Conservation (phyloP, 805 yeast species). For the Saccharomycopsis javanensis region DNA sequence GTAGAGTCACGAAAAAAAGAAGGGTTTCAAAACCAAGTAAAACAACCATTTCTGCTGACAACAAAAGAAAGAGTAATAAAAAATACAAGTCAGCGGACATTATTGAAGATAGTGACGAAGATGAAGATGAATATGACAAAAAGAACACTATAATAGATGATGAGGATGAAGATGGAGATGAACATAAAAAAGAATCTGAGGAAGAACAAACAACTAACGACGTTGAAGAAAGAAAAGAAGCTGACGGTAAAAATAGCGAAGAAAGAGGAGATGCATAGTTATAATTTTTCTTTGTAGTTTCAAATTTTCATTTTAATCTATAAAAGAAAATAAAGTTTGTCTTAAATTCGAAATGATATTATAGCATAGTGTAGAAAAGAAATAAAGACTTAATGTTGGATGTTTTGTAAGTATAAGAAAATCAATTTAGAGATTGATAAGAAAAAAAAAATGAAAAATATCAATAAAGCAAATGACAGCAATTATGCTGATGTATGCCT, state of each 20-base stretch:
- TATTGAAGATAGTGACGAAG: conserved; percentile 38
- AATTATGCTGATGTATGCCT: no score
- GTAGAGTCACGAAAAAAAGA: conserved; percentile 22
- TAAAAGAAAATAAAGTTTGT: neutral
- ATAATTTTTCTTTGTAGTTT: neutral
- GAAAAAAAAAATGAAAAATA: no score
- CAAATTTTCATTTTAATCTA: no score
- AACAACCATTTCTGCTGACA: conserved; percentile 23
- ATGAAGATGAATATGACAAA: conserved; percentile 19
- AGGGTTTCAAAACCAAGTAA: conserved; percentile 17
- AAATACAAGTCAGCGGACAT: conserved; percentile 30
- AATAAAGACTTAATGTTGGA: no score
- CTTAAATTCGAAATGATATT: no score
- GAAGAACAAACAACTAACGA: conserved; percentile 14
- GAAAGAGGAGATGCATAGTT: neutral
- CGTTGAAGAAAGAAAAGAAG: neutral
- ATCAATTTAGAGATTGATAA: no score
- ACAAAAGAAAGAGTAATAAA: conserved; percentile 25
- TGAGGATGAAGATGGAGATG: conserved; percentile 7
- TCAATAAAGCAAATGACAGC: no score
- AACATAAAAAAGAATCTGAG: conserved; percentile 2
- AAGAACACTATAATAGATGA: neutral
- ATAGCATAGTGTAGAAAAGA: neutral
- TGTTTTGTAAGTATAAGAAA: no score
- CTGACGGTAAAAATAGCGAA: no score